Conservation (phyloP, 2,329 filamentous ascomycete genomes). For the Claviceps paspali region DNA sequence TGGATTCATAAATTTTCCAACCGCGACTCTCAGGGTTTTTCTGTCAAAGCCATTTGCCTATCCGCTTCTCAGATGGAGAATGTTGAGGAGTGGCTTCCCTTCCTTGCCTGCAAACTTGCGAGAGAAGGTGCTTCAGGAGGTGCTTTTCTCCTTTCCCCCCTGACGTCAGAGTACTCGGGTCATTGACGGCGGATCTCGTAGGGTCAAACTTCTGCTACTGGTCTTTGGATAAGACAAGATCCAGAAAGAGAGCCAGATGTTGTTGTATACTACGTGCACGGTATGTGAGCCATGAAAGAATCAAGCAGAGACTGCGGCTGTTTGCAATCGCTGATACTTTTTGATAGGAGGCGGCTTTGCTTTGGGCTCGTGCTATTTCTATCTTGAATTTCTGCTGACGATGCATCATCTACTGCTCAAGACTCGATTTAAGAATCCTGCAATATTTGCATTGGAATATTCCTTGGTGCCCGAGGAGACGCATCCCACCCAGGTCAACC, state of each 20-base stretch:
- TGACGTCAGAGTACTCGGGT: not conserved
- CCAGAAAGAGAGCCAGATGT: constrained; percentile 50
- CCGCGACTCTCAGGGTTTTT: constrained; percentile 57
- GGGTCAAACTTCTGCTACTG: constrained; percentile 32
- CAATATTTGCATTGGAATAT: constrained; percentile 68
- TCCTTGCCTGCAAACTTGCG: constrained; percentile 48
- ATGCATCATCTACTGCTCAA: constrained; percentile 52
- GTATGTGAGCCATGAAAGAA: constrained; percentile 21
- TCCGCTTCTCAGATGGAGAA: constrained; percentile 60
- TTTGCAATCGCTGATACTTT: not conserved
- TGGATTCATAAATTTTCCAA: constrained; percentile 57
- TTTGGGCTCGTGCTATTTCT: constrained; percentile 72
- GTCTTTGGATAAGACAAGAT: constrained; percentile 55
- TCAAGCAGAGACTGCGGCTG: not conserved
- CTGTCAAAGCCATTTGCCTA: constrained; percentile 59
- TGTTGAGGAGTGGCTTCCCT: constrained; percentile 56
- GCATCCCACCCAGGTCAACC: constrained; percentile 59
- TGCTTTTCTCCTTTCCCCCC: constrained; percentile 7
- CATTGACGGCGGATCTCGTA: constrained; percentile 5
- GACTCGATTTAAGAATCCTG: constrained; percentile 56
- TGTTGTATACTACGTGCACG: constrained; percentile 71
- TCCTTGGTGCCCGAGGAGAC: constrained; percentile 59
- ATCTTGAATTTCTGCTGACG: constrained; percentile 65
- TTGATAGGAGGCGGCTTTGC: constrained; percentile 58
- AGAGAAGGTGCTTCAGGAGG: constrained; percentile 24